Evolutionary conservation across 176 grass and related monocot species (phyloP).

Genomic region (Triticum turgidum): DNA sequence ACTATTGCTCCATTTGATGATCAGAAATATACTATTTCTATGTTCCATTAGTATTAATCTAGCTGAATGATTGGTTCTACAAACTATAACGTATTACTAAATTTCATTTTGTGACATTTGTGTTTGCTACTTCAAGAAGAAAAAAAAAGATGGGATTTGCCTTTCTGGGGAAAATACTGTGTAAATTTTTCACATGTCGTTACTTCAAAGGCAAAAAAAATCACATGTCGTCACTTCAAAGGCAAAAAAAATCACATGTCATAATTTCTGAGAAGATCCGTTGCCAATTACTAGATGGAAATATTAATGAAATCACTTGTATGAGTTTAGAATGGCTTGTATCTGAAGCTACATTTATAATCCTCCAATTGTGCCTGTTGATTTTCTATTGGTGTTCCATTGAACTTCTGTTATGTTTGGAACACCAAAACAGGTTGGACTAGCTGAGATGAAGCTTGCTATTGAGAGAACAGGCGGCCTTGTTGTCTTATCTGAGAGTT

Average conservation of each 20-base stretch:
- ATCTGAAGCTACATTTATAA: neutral
- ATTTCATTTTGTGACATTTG: neutral
- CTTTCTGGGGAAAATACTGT: neutral
- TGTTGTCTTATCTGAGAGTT: constrained; percentile 98
- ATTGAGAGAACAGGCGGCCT: constrained; percentile 99
- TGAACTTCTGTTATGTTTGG: constrained; percentile 18
- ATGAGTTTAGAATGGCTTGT: neutral
- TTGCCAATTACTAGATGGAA: neutral
- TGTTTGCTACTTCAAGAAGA: neutral
- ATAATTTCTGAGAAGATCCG: constrained; percentile 5
- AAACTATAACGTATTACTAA: neutral
- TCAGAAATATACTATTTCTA: neutral
- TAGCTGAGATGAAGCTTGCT: constrained; percentile 95
- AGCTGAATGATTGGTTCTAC: neutral
- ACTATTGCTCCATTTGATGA: neutral
- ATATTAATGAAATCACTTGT: neutral
- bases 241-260: neutral
- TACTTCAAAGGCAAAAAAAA: neutral
- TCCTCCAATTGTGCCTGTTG: constrained; percentile 1
- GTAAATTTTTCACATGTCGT: neutral
- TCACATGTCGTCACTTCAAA: neutral
- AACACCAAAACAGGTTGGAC: constrained; percentile 62
- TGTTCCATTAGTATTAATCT: neutral
- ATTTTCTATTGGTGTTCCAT: neutral
- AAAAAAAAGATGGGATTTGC: neutral